Percentiles rank a stretch among this genome's conserved stretches.
Evolutionary conservation across 108 stramenopile genomes (phyloP).

Genomic region (Nitzschia inconspicua): DNA sequence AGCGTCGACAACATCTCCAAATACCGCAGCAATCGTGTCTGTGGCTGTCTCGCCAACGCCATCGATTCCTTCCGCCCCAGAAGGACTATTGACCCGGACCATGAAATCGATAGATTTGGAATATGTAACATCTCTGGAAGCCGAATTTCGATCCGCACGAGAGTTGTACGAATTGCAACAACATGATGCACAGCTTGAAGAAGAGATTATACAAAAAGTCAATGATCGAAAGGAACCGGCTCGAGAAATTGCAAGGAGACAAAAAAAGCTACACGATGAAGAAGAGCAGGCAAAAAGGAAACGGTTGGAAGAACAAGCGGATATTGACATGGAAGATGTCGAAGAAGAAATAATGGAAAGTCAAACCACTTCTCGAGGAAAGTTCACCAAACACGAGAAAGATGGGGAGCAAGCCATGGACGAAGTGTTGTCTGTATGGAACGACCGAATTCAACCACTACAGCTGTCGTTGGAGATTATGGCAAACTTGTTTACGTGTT

Average conservation of each 20-base stretch:
- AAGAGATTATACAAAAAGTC: slow-evolving; percentile 43
- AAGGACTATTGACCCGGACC: slow-evolving; percentile 1
- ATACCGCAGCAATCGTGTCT: not conserved
- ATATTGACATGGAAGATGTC: slow-evolving; percentile 10
- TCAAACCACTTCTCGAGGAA: not conserved
- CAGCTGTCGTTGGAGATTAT: slow-evolving; percentile 62
- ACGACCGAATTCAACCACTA: slow-evolving; percentile 30
- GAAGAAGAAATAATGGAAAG: slow-evolving; percentile 7
- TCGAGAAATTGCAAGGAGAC: slow-evolving; percentile 59
- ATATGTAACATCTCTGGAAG: slow-evolving; percentile 7
- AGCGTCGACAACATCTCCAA: not conserved
- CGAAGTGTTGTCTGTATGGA: slow-evolving; percentile 39
- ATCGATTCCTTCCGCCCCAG: not conserved
- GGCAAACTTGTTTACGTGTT: slow-evolving; percentile 44
- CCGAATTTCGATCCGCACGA: not conserved
- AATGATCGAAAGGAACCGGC: slow-evolving; percentile 68
- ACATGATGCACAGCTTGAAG: slow-evolving; percentile 60
- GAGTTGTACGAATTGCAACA: slow-evolving; percentile 30
- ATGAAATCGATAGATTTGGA: not conserved
- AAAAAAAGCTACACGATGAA: slow-evolving; percentile 36
- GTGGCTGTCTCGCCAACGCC: not conserved
- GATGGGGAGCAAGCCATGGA: slow-evolving; percentile 50
- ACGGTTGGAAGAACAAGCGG: slow-evolving; percentile 10
- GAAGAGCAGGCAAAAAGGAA: slow-evolving; percentile 9
- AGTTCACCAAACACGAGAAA: not conserved